phyloP scores from a whole-genome alignment of 805 yeast species.

The Candida sakaeoensis region DNA sequence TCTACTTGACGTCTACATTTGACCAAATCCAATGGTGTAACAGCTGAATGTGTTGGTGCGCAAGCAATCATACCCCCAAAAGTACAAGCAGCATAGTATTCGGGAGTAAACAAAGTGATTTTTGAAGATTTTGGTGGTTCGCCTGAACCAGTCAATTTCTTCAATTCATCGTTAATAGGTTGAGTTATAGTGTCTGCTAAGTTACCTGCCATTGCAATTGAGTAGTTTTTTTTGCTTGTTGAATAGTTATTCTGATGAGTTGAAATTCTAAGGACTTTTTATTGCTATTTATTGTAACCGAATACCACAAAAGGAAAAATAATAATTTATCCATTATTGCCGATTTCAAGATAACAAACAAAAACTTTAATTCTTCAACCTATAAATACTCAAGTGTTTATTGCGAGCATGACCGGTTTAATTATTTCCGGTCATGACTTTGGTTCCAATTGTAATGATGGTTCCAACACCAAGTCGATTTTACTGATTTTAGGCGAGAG shows the following conservation, averaged over 20 bases:
- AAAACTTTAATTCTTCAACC: too few relatives aligned
- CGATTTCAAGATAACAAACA: background rate
- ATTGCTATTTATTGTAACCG: background rate
- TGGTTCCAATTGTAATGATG: too few relatives aligned
- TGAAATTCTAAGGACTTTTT: background rate
- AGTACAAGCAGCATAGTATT: constrained; percentile 71
- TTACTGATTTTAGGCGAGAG: too few relatives aligned
- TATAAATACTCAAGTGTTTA: too few relatives aligned
- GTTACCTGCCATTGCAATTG: constrained; percentile 14
- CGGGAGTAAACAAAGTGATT: constrained; percentile 54
- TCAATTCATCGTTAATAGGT: constrained; percentile 26
- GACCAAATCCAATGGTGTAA: constrained; percentile 90
- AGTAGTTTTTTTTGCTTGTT: too few relatives aligned
- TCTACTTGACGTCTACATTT: constrained; percentile 92
- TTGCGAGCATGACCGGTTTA: too few relatives aligned
- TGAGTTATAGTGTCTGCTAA: constrained; percentile 29
- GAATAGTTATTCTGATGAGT: background rate
- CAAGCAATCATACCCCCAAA: constrained; percentile 83
- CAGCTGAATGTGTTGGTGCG: constrained; percentile 94
- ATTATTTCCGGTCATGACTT: too few relatives aligned
- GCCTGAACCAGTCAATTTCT: constrained; percentile 13
- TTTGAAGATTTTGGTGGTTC: constrained; percentile 14
- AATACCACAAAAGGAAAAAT: too few relatives aligned
- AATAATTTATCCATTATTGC: constrained; percentile 1
- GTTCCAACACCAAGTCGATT: too few relatives aligned